Percentiles rank a stretch among this genome's conserved stretches.
Evolutionary conservation across 805 yeast genomes (phyloP).

Genomic region (Suhomyces faveliae): DNA sequence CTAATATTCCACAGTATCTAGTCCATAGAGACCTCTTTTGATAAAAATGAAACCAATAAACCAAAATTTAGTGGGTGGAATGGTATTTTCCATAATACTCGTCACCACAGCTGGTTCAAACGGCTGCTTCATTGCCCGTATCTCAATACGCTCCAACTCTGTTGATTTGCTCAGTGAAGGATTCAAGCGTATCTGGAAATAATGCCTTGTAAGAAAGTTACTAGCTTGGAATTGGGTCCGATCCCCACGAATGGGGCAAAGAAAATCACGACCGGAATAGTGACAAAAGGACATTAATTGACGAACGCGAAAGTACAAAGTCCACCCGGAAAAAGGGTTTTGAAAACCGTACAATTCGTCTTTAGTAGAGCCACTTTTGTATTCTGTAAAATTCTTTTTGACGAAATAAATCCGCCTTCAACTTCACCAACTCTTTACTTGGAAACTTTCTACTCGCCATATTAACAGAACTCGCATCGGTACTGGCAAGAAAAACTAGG

Average conservation of each 20-base stretch:
- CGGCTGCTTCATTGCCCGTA: not conserved
- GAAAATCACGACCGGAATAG: not conserved
- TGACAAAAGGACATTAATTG: not conserved
- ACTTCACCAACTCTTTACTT: not conserved
- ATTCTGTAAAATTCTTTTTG: not conserved
- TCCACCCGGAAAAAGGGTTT: not conserved
- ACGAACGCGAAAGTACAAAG: not conserved
- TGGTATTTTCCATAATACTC: not conserved
- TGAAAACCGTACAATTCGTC: not conserved
- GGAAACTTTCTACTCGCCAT: not conserved
- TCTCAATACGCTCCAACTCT: not conserved
- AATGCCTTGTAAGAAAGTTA: not conserved
- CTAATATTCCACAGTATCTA: not conserved
- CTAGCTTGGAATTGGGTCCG: not conserved
- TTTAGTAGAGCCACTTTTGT: not conserved
- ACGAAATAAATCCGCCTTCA: not conserved
- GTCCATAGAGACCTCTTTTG: slow-evolving; percentile 1
- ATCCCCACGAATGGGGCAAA: not conserved
- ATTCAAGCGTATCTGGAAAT: not conserved
- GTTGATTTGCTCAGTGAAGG: not conserved
- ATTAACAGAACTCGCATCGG: not conserved
- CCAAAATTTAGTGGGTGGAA: not conserved
- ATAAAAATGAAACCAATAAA: slow-evolving; percentile 6
- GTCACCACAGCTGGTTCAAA: not conserved
- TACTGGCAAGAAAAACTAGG: not conserved